Base-by-base conservation (phyloP, 176 grass and related monocot species). In the Lolium multiflorum region DNA sequence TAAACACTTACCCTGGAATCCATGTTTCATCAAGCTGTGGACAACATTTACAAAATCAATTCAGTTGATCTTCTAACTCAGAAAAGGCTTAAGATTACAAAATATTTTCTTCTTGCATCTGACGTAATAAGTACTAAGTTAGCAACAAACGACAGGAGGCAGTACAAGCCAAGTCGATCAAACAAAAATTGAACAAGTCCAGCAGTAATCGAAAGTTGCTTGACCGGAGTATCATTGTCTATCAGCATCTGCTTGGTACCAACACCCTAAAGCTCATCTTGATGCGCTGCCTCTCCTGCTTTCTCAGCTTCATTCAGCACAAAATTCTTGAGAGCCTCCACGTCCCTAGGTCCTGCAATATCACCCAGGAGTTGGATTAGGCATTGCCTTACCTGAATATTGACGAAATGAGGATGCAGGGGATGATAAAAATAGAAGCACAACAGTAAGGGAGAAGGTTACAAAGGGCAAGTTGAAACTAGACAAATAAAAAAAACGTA, bases 241-340 rank as follows among this genome's bases (percentile, higher is more conserved):
- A 76, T 28, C 26, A 24, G 26, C 31, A 35, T 35, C 31, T 82
- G 38, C 22, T 44, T 75, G 22, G 24, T 62, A 54, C 61, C 12
- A 82, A 73, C 43, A 72, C 31, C 25, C 24, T 73, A 66, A 0
- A 76, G 48, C 35, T 56, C 69, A 63, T 74, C 86, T 62, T 86
- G 63, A 77, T 92, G 79, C 39, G 88, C 86, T 6, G 77, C 81
- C 84, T 89, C 88, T 43, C 73, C 90, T 11, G 75, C 86, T 88
- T 94, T 99, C 74, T 94, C 88, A 52, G 94, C 92, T 87, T 96
- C 97, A 1, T 83, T 84, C 71, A 93, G 79, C 43, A 92, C 94
- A 74, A 99, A 99, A 58, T 85, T 84, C 74, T 92, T 96, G 46
- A 99, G 89, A n/a, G 79, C 89, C 57, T 94, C 92, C 21, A 99